Conservation (phyloP, 1,139 yeast genomes). For the Blastobotrys petasosporus region DNA sequence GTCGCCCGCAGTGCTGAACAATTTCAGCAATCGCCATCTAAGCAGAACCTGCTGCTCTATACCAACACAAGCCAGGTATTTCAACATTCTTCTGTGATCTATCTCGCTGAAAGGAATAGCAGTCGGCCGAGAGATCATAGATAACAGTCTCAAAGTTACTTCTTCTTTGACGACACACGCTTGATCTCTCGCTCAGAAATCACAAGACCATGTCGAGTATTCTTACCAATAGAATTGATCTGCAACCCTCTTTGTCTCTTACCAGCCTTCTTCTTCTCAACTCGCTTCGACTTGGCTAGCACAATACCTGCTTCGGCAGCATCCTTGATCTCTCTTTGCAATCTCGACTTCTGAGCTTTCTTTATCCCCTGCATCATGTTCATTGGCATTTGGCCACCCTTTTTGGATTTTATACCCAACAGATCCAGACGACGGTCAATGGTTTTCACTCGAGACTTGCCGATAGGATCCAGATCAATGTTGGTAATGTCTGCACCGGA, state of each 20-base stretch:
- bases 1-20: too few species aligned
- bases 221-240: slow-evolving; percentile 69
- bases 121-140: too few species aligned
- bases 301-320: slow-evolving; percentile 89
- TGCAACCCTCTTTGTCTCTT: slow-evolving; percentile 71
- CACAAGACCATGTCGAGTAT: slow-evolving; percentile 77
- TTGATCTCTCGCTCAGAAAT: slow-evolving; percentile 64
- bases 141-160: background rate
- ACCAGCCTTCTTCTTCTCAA: slow-evolving; percentile 25
- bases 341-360: slow-evolving; percentile 46
- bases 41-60: too few species aligned
- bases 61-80: too few species aligned
- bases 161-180: slow-evolving; percentile 14
- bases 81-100: too few species aligned
- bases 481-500: slow-evolving; percentile 71
- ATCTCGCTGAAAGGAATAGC: too few species aligned
- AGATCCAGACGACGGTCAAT: slow-evolving; percentile 60
- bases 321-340: slow-evolving; percentile 57
- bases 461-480: slow-evolving; percentile 68
- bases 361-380: slow-evolving; percentile 79
- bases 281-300: slow-evolving; percentile 52
- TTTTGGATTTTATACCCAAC: slow-evolving; percentile 38
- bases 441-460: slow-evolving; percentile 72
- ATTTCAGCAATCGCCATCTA: too few species aligned
- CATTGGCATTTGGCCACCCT: slow-evolving; percentile 81